Base-by-base conservation (phyloP, 305 asterid genomes). In the Solanum aculeatissimum region DNA sequence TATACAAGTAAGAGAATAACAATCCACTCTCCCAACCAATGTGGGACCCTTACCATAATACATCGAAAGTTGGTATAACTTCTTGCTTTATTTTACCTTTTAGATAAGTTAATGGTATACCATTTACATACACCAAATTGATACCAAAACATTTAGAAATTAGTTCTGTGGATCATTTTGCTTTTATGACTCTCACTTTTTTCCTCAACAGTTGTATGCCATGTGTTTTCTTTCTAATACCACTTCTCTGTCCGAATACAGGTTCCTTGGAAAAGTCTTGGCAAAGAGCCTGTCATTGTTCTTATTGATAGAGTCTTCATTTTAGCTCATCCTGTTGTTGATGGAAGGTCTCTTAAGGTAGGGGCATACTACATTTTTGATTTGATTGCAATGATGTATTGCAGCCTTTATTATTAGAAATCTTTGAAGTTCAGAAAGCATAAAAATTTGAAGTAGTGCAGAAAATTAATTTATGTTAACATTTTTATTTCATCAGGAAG, bases 231-330 rank as follows among this genome's bases (percentile, higher is more conserved):
- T 29, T 58, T 58, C 70, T 54, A 35, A 68, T 74, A 74, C 80
- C 74, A 80, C n/a, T 86, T 77, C 60, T 81, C 63, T 82, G 63
- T 86, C 35, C 84, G 84, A 87, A 83, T 57, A 86, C 84, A 97
- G 99, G 99, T 97, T 85, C 99, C 99, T 82, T 97, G 99, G 99
- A 97, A 97, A 90, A 85, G 99, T 87, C 98, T 97, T 74, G 99
- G 99, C 83, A 97, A 97, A 92, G 99, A 97, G 92, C 99, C 99
- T 5, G 99, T 97, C 82, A 94, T 95, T 87, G 99, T 97, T 91
- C 96, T 94, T 82, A 95, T 97, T 84, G 99, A 97, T 88, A 93
- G 91, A 88, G 96, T 97, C 78, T 97, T 97, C 89, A 92, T 97
- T 87, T 95, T 97, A 89, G 99, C 98, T 65, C 95, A 91, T 90